Percentiles rank a stretch among this genome's conserved stretches.
Evolutionary conservation across 352 stramenopile species (phyloP).

Genomic region (Aphanomyces stellatus): DNA sequence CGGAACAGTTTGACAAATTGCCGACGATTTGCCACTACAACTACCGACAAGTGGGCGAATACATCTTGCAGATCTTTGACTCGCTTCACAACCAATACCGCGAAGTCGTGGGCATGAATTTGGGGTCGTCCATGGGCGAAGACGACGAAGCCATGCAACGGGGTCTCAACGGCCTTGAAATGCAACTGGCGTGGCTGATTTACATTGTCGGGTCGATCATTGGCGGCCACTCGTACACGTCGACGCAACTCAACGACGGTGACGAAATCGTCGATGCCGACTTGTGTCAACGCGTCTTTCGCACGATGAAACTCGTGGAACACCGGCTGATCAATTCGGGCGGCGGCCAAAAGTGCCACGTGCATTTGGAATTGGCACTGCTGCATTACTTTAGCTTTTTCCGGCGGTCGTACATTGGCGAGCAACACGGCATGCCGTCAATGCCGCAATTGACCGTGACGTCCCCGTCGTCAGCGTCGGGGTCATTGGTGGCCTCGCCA

Average conservation of each 20-base stretch:
- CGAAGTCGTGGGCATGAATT: constrained; percentile 68
- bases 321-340: constrained; percentile 87
- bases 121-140: constrained; percentile 44
- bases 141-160: constrained; percentile 40
- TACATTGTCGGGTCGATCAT: constrained; percentile 96
- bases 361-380: constrained; percentile 92
- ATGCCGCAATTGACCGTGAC: constrained; percentile 24
- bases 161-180: constrained; percentile 81
- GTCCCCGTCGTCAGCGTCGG: constrained; percentile 42
- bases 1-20: constrained; percentile 95
- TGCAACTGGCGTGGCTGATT: constrained; percentile 95
- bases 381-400: constrained; percentile 97
- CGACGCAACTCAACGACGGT: constrained; percentile 81
- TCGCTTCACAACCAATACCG: constrained; percentile 91
- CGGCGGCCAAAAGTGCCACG: constrained; percentile 75
- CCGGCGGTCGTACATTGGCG: constrained; percentile 86
- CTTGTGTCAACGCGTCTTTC: constrained; percentile 92
- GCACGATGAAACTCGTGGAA: constrained; percentile 94
- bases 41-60: constrained; percentile 89
- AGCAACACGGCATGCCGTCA: constrained; percentile 84
- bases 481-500: constrained; percentile 63
- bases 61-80: constrained; percentile 92
- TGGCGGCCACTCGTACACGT: constrained; percentile 92
- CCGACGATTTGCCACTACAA: constrained; percentile 96
- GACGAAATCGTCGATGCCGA: constrained; percentile 94